A percentile compares a stretch with the other conserved stretches of the same genome.
Evolutionary conservation across 169 alveolate genomes (phyloP).

Genomic region (Eimeria falciformis): DNA sequence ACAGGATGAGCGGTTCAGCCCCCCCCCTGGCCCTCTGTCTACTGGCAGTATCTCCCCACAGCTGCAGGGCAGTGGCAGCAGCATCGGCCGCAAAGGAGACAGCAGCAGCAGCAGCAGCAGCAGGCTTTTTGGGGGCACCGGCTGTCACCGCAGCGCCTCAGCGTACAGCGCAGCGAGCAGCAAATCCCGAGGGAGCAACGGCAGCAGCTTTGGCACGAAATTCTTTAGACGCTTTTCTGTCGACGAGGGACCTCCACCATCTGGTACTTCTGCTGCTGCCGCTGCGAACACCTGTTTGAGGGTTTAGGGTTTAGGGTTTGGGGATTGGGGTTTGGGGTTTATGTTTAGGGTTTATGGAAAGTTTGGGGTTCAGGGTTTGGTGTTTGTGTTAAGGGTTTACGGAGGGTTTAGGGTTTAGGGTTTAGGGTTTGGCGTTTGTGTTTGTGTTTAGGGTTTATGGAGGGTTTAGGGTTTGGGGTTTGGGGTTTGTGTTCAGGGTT

Average conservation of each 20-base stretch:
- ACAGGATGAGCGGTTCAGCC: background rate
- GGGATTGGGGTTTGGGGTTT: constrained; percentile 7
- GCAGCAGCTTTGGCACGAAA: constrained; percentile 1
- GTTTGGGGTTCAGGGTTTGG: too few relatives aligned
- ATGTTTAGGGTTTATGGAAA: constrained; percentile 18
- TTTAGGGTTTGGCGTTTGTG: constrained; percentile 59
- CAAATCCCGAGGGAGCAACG: background rate
- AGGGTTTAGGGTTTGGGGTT: constrained; percentile 61
- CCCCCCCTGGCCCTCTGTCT: background rate
- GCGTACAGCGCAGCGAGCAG: background rate
- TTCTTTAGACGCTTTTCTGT: background rate
- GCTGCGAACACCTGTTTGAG: background rate
- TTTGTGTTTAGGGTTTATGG: too few relatives aligned
- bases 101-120: constrained; percentile 10
- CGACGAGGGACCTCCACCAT: background rate
- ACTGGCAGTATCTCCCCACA: background rate
- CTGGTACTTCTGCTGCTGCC: background rate
- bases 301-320: background rate
- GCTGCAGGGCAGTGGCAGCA: background rate
- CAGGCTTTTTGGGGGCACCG: background rate
- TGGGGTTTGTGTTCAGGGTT: constrained; percentile 23
- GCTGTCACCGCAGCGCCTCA: constrained; percentile 22
- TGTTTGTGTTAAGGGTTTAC: too few relatives aligned
- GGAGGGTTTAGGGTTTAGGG: constrained; percentile 40
- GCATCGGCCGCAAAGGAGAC: background rate